Conservation (phyloP, 805 yeast genomes). For the Pichia phayaonensis region DNA sequence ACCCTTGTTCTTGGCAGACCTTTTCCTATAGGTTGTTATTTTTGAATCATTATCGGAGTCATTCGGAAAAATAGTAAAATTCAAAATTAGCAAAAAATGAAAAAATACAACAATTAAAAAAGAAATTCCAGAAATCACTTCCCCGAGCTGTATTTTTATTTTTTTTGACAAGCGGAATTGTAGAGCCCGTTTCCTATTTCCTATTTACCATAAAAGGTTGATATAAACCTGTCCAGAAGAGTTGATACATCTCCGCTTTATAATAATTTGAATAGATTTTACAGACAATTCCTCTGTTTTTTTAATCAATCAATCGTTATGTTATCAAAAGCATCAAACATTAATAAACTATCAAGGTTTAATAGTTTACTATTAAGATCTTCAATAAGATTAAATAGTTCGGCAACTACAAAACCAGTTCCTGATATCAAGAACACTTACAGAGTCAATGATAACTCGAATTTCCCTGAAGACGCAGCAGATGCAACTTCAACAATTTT, state of each 20-base stretch:
- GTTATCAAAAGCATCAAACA: not conserved
- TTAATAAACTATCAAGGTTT: not conserved
- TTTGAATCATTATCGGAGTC: no score
- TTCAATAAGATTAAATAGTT: not conserved
- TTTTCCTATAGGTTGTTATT: no score
- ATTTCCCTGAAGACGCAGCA: slow-evolving; percentile 52
- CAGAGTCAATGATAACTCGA: slow-evolving; percentile 22
- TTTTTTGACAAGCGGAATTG: not conserved
- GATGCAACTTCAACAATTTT: slow-evolving; percentile 68
- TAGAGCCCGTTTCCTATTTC: not conserved
- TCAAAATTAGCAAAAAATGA: no score
- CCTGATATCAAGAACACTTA: slow-evolving; percentile 1
- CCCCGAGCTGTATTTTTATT: not conserved
- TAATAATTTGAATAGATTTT: no score
- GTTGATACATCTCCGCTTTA: no score
- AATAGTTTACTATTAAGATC: not conserved
- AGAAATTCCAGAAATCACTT: no score
- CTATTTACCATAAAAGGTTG: no score
- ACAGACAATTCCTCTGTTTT: no score
- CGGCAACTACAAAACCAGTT: not conserved
- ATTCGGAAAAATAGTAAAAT: no score
- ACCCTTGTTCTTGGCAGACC: no score
- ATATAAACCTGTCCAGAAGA: no score
- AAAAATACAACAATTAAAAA: no score
- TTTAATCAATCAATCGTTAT: not conserved